A percentile compares a stretch with the other conserved stretches of the same genome.
Evolutionary conservation across 345 rosid species (phyloP).

Genomic region (Acer negundo): DNA sequence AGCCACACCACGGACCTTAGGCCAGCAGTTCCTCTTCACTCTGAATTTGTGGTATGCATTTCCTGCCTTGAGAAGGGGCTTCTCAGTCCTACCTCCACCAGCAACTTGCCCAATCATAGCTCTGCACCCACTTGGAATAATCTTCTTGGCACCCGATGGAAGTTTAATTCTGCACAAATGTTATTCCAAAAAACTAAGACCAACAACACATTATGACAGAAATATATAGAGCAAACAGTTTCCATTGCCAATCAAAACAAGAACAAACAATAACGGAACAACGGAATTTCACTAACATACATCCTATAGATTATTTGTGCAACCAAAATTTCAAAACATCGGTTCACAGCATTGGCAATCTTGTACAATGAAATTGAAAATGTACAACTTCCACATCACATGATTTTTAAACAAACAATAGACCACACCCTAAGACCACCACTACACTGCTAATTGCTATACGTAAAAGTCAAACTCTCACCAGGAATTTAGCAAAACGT

Average conservation of each 20-base stretch:
- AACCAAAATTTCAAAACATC: neutral
- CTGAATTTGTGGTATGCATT: slow-evolving; percentile 53
- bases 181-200: neutral
- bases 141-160: slow-evolving; percentile 54
- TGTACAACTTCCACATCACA: no score
- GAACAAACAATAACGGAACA: neutral
- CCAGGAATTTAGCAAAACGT: no score
- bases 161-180: slow-evolving; percentile 39
- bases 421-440: no score
- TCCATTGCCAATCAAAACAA: neutral
- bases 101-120: slow-evolving; percentile 56
- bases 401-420: no score
- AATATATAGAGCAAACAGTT: neutral
- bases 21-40: slow-evolving; percentile 64
- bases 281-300: neutral
- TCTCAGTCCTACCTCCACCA: slow-evolving; percentile 58
- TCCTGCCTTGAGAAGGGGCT: slow-evolving; percentile 54
- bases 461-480: no score
- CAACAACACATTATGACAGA: neutral
- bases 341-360: neutral
- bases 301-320: neutral
- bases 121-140: slow-evolving; percentile 48
- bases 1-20: slow-evolving; percentile 60
- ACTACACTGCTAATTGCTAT: no score
- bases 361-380: neutral